A percentile compares a stretch with the other conserved stretches of the same genome.
Conservation (phyloP, 2,329 filamentous ascomycete species). For the Ambrosiella cleistominuta region DNA sequence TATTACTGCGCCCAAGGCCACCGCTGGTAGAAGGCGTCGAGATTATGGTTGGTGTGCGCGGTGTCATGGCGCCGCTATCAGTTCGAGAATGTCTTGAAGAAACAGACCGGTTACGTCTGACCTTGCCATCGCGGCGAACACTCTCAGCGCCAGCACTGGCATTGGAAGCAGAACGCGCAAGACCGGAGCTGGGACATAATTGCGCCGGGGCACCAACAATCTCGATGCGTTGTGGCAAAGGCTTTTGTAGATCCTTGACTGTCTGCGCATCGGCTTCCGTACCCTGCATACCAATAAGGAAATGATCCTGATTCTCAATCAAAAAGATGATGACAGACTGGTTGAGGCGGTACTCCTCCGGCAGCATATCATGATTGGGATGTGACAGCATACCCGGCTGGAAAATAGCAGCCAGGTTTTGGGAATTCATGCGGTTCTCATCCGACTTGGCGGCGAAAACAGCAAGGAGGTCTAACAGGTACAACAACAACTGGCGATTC, state of each 20-base stretch:
- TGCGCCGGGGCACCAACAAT: constrained; percentile 22
- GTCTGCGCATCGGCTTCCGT: constrained; percentile 87
- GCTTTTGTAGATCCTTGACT: constrained; percentile 47
- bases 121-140: constrained; percentile 58
- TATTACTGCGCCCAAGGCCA: constrained; percentile 56
- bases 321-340: constrained; percentile 95
- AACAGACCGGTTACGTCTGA: constrained; percentile 78
- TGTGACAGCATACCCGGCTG: constrained; percentile 93
- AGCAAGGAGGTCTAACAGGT: constrained; percentile 86
- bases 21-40: constrained; percentile 35
- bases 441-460: constrained; percentile 96
- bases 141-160: constrained; percentile 81
- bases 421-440: constrained; percentile 89
- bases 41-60: constrained; percentile 19
- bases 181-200: background rate
- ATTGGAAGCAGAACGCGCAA: constrained; percentile 66
- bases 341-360: constrained; percentile 81
- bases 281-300: constrained; percentile 94
- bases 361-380: constrained; percentile 86
- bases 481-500: constrained; percentile 83
- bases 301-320: constrained; percentile 96
- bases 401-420: constrained; percentile 91
- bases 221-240: constrained; percentile 31
- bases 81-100: constrained; percentile 44
- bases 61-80: constrained; percentile 9